phyloP scores from a whole-genome alignment of 331 rosid species.

The Malus hybrid region DNA sequence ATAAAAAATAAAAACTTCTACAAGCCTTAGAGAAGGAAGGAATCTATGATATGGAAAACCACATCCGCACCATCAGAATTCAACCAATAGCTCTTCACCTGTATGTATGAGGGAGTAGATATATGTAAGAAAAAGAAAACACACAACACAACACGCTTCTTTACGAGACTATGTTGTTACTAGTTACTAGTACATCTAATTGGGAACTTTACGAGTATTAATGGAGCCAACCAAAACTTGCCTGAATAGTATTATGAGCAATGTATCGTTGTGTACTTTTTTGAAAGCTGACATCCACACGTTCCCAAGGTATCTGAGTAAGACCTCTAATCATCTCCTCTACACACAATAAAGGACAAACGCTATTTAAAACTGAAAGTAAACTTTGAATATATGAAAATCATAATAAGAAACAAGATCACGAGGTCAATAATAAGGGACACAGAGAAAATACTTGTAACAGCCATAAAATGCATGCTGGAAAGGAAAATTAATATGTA shows the following conservation, averaged over 20 bases:
- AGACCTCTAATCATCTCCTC: constrained; percentile 94
- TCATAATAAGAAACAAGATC: not conserved
- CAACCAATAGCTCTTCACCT: constrained; percentile 88
- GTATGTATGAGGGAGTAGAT: constrained; percentile 15
- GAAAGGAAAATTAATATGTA: not conserved
- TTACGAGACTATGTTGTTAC: not conserved
- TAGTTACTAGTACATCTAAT: not conserved
- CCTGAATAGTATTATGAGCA: constrained; percentile 98
- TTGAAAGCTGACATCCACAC: constrained; percentile 87
- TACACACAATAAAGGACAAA: constrained; percentile 20
- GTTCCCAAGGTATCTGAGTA: constrained; percentile 81
- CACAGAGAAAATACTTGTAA: not conserved
- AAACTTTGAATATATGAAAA: not conserved
- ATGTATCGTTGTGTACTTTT: constrained; percentile 66
- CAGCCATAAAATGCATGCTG: not conserved
- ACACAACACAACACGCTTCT: not conserved
- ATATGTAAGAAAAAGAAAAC: not conserved
- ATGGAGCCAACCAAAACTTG: constrained; percentile 11
- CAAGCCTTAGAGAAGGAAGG: constrained; percentile 49
- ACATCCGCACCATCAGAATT: constrained; percentile 97
- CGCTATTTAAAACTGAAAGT: constrained; percentile 4
- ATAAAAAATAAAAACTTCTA: constrained; percentile 2
- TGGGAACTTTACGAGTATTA: not conserved
- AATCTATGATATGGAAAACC: constrained; percentile 82
- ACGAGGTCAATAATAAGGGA: not conserved